Evolutionary conservation across 2,329 filamentous ascomycete species (phyloP).

Genomic region (Pseudovirgaria hyperparasitica): DNA sequence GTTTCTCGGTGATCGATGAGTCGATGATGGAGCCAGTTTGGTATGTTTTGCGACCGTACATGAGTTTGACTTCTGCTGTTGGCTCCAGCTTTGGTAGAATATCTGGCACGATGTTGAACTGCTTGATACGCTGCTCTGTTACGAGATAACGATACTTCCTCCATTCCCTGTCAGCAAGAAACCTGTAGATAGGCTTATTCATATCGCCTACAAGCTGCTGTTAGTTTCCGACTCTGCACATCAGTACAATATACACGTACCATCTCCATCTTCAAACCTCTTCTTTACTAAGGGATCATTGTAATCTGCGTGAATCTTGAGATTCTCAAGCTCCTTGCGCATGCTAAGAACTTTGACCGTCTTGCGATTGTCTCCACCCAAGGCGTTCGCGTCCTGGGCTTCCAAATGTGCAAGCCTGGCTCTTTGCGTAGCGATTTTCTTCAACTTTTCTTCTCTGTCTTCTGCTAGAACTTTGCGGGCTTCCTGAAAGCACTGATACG

Average conservation of each 20-base stretch:
- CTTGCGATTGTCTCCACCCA: constrained; percentile 52
- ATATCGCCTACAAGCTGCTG: constrained; percentile 59
- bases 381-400: constrained; percentile 42
- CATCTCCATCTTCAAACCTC: constrained; percentile 80
- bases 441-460: constrained; percentile 71
- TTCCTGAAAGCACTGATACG: constrained; percentile 97
- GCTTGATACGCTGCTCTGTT: constrained; percentile 70
- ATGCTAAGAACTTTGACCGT: constrained; percentile 56
- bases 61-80: constrained; percentile 65
- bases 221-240: background rate
- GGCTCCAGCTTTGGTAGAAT: constrained; percentile 71
- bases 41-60: constrained; percentile 59
- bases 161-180: constrained; percentile 82
- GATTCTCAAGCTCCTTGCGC: constrained; percentile 56
- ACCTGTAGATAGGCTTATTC: constrained; percentile 90
- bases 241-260: constrained; percentile 38
- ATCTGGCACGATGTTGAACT: constrained; percentile 82
- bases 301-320: constrained; percentile 86
- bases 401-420: constrained; percentile 56
- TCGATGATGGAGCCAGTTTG: constrained; percentile 68
- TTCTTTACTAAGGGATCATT: constrained; percentile 93
- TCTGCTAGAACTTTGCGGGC: constrained; percentile 69
- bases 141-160: constrained; percentile 66
- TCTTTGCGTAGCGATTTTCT: constrained; percentile 54
- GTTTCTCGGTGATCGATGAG: constrained; percentile 57